phyloP scores from a whole-genome alignment of 192 early-diverging fungal species.

The Coemansia sp. region DNA sequence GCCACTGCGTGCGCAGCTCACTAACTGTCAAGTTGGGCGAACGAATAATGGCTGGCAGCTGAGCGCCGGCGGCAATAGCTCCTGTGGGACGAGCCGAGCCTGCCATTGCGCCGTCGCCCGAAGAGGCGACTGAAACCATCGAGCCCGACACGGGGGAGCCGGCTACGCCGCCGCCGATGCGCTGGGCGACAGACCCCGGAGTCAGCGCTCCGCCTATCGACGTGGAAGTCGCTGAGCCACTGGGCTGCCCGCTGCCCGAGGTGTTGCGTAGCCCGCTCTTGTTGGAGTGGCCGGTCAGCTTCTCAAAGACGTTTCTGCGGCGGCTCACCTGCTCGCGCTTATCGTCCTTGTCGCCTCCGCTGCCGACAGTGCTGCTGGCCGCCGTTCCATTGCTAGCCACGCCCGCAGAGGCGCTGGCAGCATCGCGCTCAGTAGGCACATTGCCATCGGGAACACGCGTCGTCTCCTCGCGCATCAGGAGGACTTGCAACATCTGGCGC shows the following conservation, averaged over 20 bases:
- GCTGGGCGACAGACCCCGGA: background rate
- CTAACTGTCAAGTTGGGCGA: conserved; percentile 25
- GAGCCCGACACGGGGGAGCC: background rate
- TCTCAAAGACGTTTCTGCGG: conserved; percentile 50
- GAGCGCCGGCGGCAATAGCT: conserved; percentile 32
- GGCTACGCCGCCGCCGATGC: background rate
- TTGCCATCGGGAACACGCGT: conserved; percentile 34
- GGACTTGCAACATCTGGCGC: conserved; percentile 54
- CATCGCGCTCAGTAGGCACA: conserved; percentile 23
- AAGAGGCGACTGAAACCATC: conserved; percentile 1
- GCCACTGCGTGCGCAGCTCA: conserved; percentile 54
- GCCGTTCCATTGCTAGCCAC: background rate
- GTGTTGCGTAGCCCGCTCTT: conserved; percentile 23
- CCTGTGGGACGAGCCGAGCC: conserved; percentile 11
- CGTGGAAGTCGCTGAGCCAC: background rate
- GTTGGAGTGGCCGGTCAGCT: conserved; percentile 42
- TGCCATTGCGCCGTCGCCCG: background rate
- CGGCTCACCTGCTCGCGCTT: conserved; percentile 29
- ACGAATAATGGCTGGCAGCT: conserved; percentile 44
- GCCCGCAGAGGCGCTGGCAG: background rate
- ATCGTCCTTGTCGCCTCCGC: conserved; percentile 19
- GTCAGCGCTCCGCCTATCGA: conserved; percentile 1
- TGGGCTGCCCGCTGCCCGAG: background rate
- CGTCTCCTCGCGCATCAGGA: conserved; percentile 51
- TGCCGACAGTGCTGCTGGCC: background rate